Base-by-base conservation (phyloP, 2,329 filamentous ascomycete species). In the Scedosporium minutisporum region DNA sequence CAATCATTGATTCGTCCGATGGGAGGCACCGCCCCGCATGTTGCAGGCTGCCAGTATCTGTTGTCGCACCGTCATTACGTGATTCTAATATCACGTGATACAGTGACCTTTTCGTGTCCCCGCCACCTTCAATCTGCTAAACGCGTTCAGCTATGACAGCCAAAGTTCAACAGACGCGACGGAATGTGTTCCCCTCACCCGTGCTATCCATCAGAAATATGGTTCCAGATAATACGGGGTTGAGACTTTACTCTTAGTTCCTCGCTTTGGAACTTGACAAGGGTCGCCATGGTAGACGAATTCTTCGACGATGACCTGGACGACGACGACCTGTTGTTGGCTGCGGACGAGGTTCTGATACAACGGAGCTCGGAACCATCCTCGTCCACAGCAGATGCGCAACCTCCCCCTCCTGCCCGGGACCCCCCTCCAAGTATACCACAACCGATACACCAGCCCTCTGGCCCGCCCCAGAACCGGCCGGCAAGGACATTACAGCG, bases 261-360 rank as follows among this genome's bases (percentile, higher is more conserved):
- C 41, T 38, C 18, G 6, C 58, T 18, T 55, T 42, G n/a, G 21
- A 16, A 58, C 33, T 16, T 10, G 27, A 51, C 25, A 25, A 6
- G n/a, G 21, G 42, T n/a, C 21, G 53, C 44, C 46, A 66, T 66
- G 65, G 51, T 23, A 23, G 59, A 61, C 59, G 84, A 88, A 66
- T 84, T 87, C 57, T 88, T 85, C 69, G 85, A 85, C 64, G 85
- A 85, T 65, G 81, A 82, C 65, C 80, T 88, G 61, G 80, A 83
- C 61, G 87, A 90, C 65, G 87, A 87, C 68, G 87, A 88, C 66
- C 75, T 90, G 64, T 77, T 89, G 55, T 75, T 81, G 42, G 86
- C 81, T 6, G 78, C 86, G 23, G 85, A 82, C 44, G 81, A 86
- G 65, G 73, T 73, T 4, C 73, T 61, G 42, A 27, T 38, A 23